A percentile compares a stretch with the other conserved stretches of the same genome.
Conservation (phyloP, 306 rosid genomes). For the Ochetophila trinervis region DNA sequence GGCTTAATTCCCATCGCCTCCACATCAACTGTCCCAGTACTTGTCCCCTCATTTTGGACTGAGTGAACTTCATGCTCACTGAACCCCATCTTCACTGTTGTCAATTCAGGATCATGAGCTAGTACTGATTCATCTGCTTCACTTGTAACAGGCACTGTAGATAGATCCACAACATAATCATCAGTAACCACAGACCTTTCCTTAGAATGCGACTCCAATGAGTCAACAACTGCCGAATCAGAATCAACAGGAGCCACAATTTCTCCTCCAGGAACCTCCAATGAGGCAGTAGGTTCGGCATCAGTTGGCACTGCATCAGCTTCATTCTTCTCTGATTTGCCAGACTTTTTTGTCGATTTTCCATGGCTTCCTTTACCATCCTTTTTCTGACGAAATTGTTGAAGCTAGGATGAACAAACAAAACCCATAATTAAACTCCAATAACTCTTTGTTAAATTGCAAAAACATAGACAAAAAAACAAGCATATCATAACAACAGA, state of each 20-base stretch:
- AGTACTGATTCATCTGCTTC: slow-evolving; percentile 29
- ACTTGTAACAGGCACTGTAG: slow-evolving; percentile 15
- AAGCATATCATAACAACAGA: background rate
- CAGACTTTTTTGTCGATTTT: slow-evolving; percentile 57
- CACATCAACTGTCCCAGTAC: slow-evolving; percentile 19
- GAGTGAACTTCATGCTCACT: slow-evolving; percentile 35
- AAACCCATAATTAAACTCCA: slow-evolving; percentile 25
- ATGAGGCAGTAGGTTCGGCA: slow-evolving; percentile 24
- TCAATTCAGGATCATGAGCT: slow-evolving; percentile 33
- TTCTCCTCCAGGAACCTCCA: slow-evolving; percentile 46
- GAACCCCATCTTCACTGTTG: slow-evolving; percentile 30
- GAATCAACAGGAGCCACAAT: slow-evolving; percentile 33
- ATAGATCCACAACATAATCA: slow-evolving; percentile 34
- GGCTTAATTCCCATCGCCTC: slow-evolving; percentile 30
- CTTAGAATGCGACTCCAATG: slow-evolving; percentile 40
- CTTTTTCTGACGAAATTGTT: slow-evolving; percentile 89
- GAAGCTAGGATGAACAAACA: slow-evolving; percentile 53
- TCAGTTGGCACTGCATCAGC: slow-evolving; percentile 40
- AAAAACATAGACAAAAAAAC: background rate
- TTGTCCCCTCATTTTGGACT: slow-evolving; percentile 30
- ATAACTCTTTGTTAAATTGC: slow-evolving; percentile 1
- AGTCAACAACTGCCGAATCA: slow-evolving; percentile 23
- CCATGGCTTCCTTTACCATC: slow-evolving; percentile 71
- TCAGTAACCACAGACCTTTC: slow-evolving; percentile 34
- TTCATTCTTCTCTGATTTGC: slow-evolving; percentile 47